Base-by-base conservation (phyloP, 371 early-diverging fungal genomes). In the Apophysomyces trapeziformis region DNA sequence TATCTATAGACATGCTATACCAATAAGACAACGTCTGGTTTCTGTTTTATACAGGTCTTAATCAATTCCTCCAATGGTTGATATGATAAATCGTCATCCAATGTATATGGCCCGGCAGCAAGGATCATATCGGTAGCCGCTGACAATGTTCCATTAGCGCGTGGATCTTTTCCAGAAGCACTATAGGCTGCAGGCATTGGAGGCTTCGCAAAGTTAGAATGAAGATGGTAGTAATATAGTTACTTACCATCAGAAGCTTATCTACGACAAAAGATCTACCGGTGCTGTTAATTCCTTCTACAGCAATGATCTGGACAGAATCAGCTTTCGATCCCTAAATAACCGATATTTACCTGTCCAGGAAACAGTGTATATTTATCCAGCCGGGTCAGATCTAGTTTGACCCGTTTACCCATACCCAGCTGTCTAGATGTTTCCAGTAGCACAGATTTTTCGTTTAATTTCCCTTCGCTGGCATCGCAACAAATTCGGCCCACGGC, bases 81-180 rank as follows among this genome's bases (percentile, higher is more conserved):
- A 64, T 87, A 97, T 14, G 84, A 72, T 11, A 95, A 77, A 66
- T 90, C 89, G 61, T 85, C 89, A 13, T 86, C 85, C 38, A 94
- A 67, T 4, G 95, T 94, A 70, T 85, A 97, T 3, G 97, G 97
- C 0, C 97, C 97, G 0, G 91, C 74, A 4, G 95, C 93, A 12
- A 90, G 74, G 11, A 93, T 65, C 16, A 95, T 83, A 41, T 83
- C 87, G 7, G 92, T 66, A 11, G 93, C 89, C 39, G 75, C 64
- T 66, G 71, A 11, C 71, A 58, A 16, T 77, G 32, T 76, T 14
- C 67, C 66, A 5, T 71, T 66, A 26, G 32, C 32, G 38, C 68
- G 60, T 1, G 73, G 62, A 37, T 77, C 74, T 11, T 50, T 45
- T 8, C 73, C 66, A 16, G 63, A 57, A 13, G 36, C 57, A 12